Evolutionary conservation across 495 filamentous ascomycete genomes (phyloP), one percentile per base, ranked within the genome.

Genomic region (Cercophora samala): DNA sequence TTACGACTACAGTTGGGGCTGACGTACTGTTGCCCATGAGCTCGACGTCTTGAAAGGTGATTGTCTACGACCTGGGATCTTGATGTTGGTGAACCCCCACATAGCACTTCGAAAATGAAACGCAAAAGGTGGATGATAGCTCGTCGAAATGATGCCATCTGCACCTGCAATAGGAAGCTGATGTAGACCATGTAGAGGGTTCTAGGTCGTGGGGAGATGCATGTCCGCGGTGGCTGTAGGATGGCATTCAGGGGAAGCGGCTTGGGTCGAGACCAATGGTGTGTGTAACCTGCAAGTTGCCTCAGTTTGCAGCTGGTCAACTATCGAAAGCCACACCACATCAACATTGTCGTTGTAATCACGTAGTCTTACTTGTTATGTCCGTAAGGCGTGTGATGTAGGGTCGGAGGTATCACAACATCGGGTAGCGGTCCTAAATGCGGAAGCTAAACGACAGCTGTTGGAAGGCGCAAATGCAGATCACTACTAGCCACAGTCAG

Each of bases 221-320:
- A n/a, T n/a, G n/a, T n/a, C n/a, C n/a, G n/a, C n/a, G n/a, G n/a
- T n/a, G 37, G 37, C 37, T 46, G 37, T 17, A 17, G 26, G 26
- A 54, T 54, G 52, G 15, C 52, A 54, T 54, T 19, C 19, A 18
- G 19, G 52, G 52, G 52, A 54, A 54, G 53, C 22, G 53, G 53
- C 53, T 56, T 56, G 53, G n/a, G 53, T 56, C 53, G n/a, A 56
- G 53, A 56, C 53, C 53, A 56, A 19, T 56, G n/a, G 37, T 46
- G 37, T 17, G 37, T 46, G 37, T 46, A 46, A 46, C 22, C 53
- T 21, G 53, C 53, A 23, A 3, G 53, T 56, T 56, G 53, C 22
- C 22, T 13, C n/a, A 21, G 53, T 23, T 6, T 54, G 52, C 15
- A 22, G 53, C 53, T 56, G n/a, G 53, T 56, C 5, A 56, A 9